These are phyloP conservation scores for Zizania latifolia DNA, from an alignment of 176 grass and related monocot genomes.

Conservation along the genomic window DNA sequence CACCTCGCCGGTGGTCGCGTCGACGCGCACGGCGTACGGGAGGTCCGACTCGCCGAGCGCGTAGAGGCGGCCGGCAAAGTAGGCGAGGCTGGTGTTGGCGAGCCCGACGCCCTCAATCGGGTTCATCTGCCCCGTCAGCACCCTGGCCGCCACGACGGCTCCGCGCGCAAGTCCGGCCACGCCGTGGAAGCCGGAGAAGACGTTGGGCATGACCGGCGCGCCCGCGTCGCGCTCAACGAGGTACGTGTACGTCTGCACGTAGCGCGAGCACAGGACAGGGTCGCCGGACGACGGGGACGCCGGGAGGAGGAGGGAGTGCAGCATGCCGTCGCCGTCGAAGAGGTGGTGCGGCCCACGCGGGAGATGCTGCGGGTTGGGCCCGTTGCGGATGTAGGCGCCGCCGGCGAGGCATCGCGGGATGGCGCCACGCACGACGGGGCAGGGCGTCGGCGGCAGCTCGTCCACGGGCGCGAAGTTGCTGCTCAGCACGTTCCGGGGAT, in stretches of 20 bases:
- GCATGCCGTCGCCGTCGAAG: conserved; percentile 96
- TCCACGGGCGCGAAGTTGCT: conserved; percentile 83
- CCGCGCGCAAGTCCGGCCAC: conserved; percentile 60
- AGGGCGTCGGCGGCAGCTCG: conserved; percentile 74
- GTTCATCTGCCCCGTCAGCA: conserved; percentile 83
- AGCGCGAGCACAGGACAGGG: conserved; percentile 83
- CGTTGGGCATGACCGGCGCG: conserved; percentile 59
- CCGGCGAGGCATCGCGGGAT: conserved; percentile 79
- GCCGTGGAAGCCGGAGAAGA: conserved; percentile 81
- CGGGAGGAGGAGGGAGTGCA: conserved; percentile 85
- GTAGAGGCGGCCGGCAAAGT: conserved; percentile 67
- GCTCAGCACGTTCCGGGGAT: conserved; percentile 64
- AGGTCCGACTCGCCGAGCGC: conserved; percentile 88
- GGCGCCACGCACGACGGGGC: conserved; percentile 57
- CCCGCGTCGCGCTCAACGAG: conserved; percentile 62
- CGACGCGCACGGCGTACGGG: conserved; percentile 63
- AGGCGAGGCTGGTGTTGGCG: conserved; percentile 91
- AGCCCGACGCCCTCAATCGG: conserved; percentile 54
- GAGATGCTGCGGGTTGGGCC: conserved; percentile 86
- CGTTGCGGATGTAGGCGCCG: conserved; percentile 93
- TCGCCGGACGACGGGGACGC: neutral
- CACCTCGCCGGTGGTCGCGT: conserved; percentile 52
- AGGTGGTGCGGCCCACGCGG: conserved; percentile 80
- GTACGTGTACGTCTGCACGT: conserved; percentile 92
- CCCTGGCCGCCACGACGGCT: conserved; percentile 59